A percentile compares a stretch with the other conserved stretches of the same genome.
These are phyloP conservation scores for Pyrrhoderma noxium DNA, from an alignment of 1,284 basidiomycete genomes.

Conservation along the genomic window DNA sequence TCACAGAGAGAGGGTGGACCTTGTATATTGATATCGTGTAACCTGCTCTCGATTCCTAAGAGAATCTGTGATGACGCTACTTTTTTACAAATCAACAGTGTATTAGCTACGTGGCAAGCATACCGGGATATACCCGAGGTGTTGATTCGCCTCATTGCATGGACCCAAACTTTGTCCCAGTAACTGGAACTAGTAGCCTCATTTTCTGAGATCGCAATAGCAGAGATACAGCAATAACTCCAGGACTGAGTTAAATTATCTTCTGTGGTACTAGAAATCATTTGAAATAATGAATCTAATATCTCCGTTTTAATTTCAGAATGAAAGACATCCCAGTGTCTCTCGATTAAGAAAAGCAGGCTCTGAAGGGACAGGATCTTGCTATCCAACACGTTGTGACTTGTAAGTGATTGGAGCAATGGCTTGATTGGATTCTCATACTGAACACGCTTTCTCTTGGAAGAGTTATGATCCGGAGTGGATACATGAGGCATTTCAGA, in stretches of 20 bases:
- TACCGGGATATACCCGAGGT: conserved; percentile 63
- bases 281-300: conserved; percentile 45
- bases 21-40: conserved; percentile 79
- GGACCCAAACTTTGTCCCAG: conserved; percentile 79
- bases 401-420: conserved; percentile 47
- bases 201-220: conserved; percentile 40
- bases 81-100: conserved; percentile 40
- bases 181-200: conserved; percentile 24
- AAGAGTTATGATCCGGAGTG: conserved; percentile 8
- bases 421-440: conserved; percentile 53
- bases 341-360: conserved; percentile 77
- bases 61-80: conserved; percentile 53
- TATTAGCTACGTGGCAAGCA: conserved; percentile 71
- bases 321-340: conserved; percentile 62
- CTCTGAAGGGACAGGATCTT: conserved; percentile 60
- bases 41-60: conserved; percentile 65
- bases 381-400: conserved; percentile 28
- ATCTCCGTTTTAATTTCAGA: conserved; percentile 49
- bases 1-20: conserved; percentile 81
- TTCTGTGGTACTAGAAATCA: conserved; percentile 47
- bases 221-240: conserved; percentile 73
- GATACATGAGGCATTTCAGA: conserved; percentile 51
- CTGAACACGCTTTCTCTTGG: conserved; percentile 42
- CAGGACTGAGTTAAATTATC: conserved; percentile 69
- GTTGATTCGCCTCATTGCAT: conserved; percentile 68